Percentiles rank a stretch among this genome's conserved stretches.
phyloP scores from a whole-genome alignment of 192 early-diverging fungal genomes.

The Chytriomyces sp. region DNA sequence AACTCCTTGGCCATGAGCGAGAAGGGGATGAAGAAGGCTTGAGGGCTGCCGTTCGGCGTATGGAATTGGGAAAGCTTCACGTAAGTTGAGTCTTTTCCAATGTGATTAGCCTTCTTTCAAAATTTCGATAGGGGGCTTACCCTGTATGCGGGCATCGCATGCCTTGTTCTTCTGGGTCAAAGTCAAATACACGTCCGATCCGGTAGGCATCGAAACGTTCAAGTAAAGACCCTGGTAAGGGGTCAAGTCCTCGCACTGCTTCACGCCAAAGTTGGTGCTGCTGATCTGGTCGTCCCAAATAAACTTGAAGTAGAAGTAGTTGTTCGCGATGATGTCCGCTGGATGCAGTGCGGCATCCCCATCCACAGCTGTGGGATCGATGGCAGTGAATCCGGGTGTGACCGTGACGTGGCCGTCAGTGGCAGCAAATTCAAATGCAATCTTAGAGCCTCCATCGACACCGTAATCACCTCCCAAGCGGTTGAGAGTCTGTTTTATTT shows the following conservation, averaged over 20 bases:
- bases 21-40: constrained; percentile 10
- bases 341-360: constrained; percentile 16
- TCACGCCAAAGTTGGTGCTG: constrained; percentile 11
- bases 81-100: neutral
- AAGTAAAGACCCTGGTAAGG: constrained; percentile 23
- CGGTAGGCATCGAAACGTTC: constrained; percentile 28
- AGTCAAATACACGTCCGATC: constrained; percentile 27
- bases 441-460: neutral
- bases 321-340: neutral
- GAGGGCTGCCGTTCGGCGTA: constrained; percentile 8
- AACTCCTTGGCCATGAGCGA: constrained; percentile 4
- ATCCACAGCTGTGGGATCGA: neutral
- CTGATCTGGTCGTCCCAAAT: constrained; percentile 17
- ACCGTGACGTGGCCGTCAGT: constrained; percentile 7
- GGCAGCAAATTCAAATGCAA: constrained; percentile 15
- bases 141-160: constrained; percentile 10
- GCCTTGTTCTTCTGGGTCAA: constrained; percentile 25
- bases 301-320: constrained; percentile 36
- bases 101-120: neutral
- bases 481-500: constrained; percentile 25
- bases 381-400: neutral
- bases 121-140: neutral
- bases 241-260: constrained; percentile 17
- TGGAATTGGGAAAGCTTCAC: constrained; percentile 17
- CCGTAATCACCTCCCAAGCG: constrained; percentile 29